Evolutionary conservation across 805 yeast species (phyloP), one percentile per base, ranked within the genome.

Genomic region (Hagleromyces aurorensis): DNA sequence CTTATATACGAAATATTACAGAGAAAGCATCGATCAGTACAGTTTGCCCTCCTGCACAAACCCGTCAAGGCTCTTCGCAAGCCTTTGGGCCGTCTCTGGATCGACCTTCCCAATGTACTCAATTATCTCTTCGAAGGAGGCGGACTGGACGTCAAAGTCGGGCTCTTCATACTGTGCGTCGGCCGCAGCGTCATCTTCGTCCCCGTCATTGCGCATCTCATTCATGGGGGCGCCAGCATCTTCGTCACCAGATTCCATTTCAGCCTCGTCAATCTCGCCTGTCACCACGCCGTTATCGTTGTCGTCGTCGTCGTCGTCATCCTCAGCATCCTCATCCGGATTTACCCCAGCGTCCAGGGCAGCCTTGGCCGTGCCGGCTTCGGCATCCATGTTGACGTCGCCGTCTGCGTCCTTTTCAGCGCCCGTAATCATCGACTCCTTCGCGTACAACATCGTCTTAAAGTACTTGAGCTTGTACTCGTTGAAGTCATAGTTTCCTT

Each of bases 401-500:
- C 48, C 57, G 5, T 47, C 59, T 3, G 36, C 54, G 21, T 52
- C 56, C 12, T 33, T 41, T 10, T 41, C 44, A 4, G 39, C 49
- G 7, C 38, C 57, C 4, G 40, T 57, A 12, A 46, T 58, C 41
- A 43, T 59, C 16, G 52, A 62, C 23, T 56, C 64, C 18, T 54
- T 65, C 4, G 60, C 60, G 16, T 53, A 65, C 6, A 57, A 60
- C 37, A 79, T 64, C 33, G 66, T 66, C 8, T 60, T 57, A 34
- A 51, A 33, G 28, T 57, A 42, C 44, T 57, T 38, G 40, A 46
- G 65, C 55, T 46, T 61, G 63, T 25, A 41, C 55, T 27, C 50
- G 46, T 40, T 69, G 67, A 36, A 75, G 42, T 19, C 65, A 51
- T 47, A 63, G 62, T 40, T 72, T 67, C 60, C 57, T 55, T 69